A percentile compares a stretch with the other conserved stretches of the same genome.
phyloP scores from a whole-genome alignment of 2,329 filamentous ascomycete species.

The Hirsutella thompsonii region DNA sequence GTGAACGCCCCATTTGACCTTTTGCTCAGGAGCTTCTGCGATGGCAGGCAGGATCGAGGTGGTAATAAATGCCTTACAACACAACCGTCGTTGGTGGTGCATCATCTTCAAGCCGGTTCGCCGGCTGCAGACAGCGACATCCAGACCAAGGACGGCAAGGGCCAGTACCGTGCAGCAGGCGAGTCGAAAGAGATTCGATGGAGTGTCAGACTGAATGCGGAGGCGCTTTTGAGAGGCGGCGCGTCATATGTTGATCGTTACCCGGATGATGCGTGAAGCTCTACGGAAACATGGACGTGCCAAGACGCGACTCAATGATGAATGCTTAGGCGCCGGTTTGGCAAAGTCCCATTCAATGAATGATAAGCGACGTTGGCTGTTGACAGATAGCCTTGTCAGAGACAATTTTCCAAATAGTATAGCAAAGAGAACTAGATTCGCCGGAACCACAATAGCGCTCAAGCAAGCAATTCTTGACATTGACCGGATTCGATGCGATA shows the following conservation, averaged over 20 bases:
- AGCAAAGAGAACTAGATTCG: too few relatives aligned
- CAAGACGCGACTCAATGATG: too few relatives aligned
- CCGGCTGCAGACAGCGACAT: constrained; percentile 23
- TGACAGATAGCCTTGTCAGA: too few relatives aligned
- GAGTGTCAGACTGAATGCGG: constrained; percentile 27
- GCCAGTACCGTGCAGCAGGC: constrained; percentile 12
- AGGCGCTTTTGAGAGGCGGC: constrained; percentile 20
- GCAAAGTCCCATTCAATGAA: too few relatives aligned
- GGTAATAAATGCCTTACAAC: constrained; percentile 25
- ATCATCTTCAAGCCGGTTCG: constrained; percentile 26
- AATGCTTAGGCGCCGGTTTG: too few relatives aligned
- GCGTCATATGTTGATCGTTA: constrained; percentile 14
- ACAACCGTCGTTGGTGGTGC: constrained; percentile 31
- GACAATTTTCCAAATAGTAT: too few relatives aligned
- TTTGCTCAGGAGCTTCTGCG: constrained; percentile 32
- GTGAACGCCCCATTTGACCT: constrained; percentile 28
- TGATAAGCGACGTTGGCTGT: too few relatives aligned
- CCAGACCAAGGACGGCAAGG: constrained; percentile 14
- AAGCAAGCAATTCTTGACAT: too few relatives aligned
- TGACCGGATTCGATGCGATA: too few relatives aligned
- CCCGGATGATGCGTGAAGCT: neutral
- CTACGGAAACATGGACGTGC: neutral
- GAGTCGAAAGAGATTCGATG: constrained; percentile 22
- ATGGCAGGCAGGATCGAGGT: constrained; percentile 19
- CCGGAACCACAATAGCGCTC: too few relatives aligned